Evolutionary conservation across 2,329 filamentous ascomycete species (phyloP), one percentile per base, ranked within the genome.

Genomic region (Fusarium sp.): DNA sequence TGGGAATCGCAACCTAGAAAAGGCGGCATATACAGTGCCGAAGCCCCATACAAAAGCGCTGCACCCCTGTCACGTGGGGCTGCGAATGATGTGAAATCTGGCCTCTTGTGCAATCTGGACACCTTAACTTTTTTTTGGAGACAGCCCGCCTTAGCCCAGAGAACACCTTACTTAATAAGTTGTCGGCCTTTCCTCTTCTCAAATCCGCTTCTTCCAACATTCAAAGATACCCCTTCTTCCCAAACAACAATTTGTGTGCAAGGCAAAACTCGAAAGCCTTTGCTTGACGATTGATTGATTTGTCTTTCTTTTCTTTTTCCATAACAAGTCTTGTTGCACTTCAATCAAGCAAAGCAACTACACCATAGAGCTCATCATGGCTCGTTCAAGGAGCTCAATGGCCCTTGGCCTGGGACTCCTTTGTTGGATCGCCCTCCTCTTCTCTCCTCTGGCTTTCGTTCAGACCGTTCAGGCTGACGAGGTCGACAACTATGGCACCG

Each of bases 351-450:
- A 64, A 45, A 70, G 65, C 71, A 74, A 63, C 56, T 67, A 55
- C 29, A 49, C 22, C 60, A 63, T 48, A 71, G 61, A 65, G 65
- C 69, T 72, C 76, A 78, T 76, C 74, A 87, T 87, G 85, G 83
- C 84, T 82, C 82, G 83, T 78, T 90, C 89, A 79, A 83, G 87
- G 85, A 86, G 88, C 85, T 86, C 88, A 83, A 85, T 91, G 88
- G 87, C 90, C 87, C 81, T 94, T 85, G 85, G 91, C 90, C 86
- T 98, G 87, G 94, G 94, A 88, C 84, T 96, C 80, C 86, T 97
- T 83, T 91, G 94, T 85, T 98, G 97, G 86, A 91, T 98, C 77
- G 89, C 94, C 80, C 89, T 97, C 72, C 89, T 98, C 74, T 93
- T 99, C 77, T 90, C 92, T 72, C 94, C 94, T 75, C 87, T 97